phyloP scores from a whole-genome alignment of 495 filamentous ascomycete species.

The Trichoderma virens region DNA sequence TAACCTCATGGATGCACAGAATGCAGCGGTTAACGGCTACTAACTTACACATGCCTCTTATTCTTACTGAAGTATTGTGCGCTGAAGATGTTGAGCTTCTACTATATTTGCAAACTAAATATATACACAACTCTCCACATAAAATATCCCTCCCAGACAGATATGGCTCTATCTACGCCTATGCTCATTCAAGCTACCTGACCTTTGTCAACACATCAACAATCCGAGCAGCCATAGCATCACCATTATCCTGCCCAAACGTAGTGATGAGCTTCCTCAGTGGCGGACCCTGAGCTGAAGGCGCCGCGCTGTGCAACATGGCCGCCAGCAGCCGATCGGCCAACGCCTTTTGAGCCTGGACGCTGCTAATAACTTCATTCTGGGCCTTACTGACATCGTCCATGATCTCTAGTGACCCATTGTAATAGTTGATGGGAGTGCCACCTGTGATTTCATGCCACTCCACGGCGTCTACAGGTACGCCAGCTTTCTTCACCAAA shows the following conservation, averaged over 20 bases:
- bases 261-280: background rate
- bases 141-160: too few species aligned
- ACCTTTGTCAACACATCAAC: background rate
- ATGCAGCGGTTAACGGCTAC: too few species aligned
- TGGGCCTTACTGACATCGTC: background rate
- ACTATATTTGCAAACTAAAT: too few species aligned
- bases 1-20: too few species aligned
- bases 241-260: background rate
- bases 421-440: background rate
- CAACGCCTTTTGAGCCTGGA: background rate
- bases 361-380: background rate
- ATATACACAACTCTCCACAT: too few species aligned
- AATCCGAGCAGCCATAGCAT: slow-evolving; percentile 2
- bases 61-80: too few species aligned
- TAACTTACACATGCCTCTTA: too few species aligned
- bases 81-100: too few species aligned
- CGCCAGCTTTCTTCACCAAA: background rate
- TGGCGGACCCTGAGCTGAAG: background rate
- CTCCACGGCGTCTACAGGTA: background rate
- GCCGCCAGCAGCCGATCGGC: background rate
- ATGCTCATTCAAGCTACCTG: too few species aligned
- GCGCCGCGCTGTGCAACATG: background rate
- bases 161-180: too few species aligned
- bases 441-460: background rate
- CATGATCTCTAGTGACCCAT: background rate